Evolutionary conservation across 1,284 basidiomycete genomes (phyloP), one percentile per base, ranked within the genome.

Genomic region (Ustilago nuda): DNA sequence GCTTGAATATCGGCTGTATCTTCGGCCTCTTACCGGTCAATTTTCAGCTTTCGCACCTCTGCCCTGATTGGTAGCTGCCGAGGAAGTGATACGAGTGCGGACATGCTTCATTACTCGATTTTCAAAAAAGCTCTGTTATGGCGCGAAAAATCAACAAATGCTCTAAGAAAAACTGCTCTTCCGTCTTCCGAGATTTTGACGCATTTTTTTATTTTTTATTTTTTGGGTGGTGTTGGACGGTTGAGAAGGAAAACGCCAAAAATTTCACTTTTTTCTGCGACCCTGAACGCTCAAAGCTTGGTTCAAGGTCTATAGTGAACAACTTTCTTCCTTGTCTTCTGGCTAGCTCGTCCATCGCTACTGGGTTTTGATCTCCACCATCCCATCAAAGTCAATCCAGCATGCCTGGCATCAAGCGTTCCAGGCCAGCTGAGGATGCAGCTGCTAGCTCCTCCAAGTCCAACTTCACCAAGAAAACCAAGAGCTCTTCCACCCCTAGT

Each of bases 381-480:
- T n/a, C 54, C 37, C 27, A 50, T 12, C 48, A 13, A 50, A 27
- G 57, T 27, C 36, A 41, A 56, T 33, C 9, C 57, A 72, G 13
- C 35, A 79, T 79, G 76, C 76, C 76, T 55, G 76, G 76, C n/a
- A 56, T 79, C 55, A 79, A 79, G 58, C 56, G 76, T 43, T 73
- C 63, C 35, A 72, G 73, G 62, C 69, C 70, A 43, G 39, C 56
- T 56, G 66, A 73, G 46, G 75, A 66, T 53, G 66, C 58, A 9
- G 62, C 61, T 17, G 66, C 72, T 19, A 61, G 65, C 60, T 66
- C 67, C 61, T 75, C 72, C 45, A 67, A 66, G 52, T 37, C 51
- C 52, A 60, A 9, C 37, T n/a, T 39, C 4, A 53, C 60, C 52
- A 63, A 64, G 62, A 64, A 77, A 61, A 52, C 63, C n/a, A 76